Base-by-base conservation (phyloP, 2,329 filamentous ascomycete species). In the Laburnicola sp. region DNA sequence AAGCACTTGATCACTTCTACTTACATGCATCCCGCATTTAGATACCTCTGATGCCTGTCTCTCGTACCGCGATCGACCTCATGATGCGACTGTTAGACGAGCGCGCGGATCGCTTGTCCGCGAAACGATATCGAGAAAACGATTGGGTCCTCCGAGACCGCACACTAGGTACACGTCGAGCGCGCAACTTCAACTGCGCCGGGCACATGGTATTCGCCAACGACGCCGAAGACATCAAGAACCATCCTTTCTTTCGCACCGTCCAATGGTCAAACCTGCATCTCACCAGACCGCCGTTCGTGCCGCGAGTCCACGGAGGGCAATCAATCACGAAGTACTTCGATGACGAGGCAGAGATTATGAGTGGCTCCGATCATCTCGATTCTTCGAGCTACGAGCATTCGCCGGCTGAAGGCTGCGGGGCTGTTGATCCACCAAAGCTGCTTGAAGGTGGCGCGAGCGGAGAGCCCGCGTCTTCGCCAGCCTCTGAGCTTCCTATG, bases 191-290 rank as follows among this genome's bases (percentile, higher is more conserved):
- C 55, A 66, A 53, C 59, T 73, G 78, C 53, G 73, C 73, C 49
- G 76, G 80, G 27, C 78, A 84, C 28, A 87, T 88, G 48, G 92
- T 97, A 3, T 93, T 91, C 63, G 79, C 88, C 0, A 82, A 94
- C 54, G 92, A 96, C 64, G 92, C 89, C 1, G 84, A 89, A 57
- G 91, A 97, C 48, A 95, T 97, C 77, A 97, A 95, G 70, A 75
- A 80, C 3, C 94, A 97, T 73, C 83, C 84, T 8, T 97, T 93
- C 82, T 97, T 97, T 76, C 81, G 80, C 50, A 84, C 85, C 43
- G 83, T 95, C 11, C 82, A 84, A 1, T 97, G 91, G 94, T 83
- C 88, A 10, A 82, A 82, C 0, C 73, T 96, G 11, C 88, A 94
- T 64, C 74, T 81, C 30, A 81, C 84, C 48, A 77, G 77, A 6